These are phyloP conservation scores for Adansonia gregorii DNA, from an alignment of 441 rosid species.

Conservation along the genomic window DNA sequence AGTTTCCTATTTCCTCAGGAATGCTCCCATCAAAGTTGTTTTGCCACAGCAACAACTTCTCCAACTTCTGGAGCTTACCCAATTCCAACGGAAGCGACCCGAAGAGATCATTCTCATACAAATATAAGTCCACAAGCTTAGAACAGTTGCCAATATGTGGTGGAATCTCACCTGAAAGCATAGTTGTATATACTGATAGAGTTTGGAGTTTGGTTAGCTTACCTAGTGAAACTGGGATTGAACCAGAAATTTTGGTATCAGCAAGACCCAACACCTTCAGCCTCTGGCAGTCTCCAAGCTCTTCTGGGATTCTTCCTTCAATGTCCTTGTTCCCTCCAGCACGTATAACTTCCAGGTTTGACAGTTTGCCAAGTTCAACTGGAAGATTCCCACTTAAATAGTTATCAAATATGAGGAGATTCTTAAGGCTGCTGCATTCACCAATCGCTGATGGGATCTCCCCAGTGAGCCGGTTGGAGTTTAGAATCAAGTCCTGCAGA, in stretches of 20 bases:
- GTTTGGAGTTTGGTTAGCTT: constrained; percentile 57
- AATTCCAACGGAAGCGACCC: constrained; percentile 58
- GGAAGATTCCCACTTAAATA: constrained; percentile 53
- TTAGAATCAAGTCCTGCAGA: constrained; percentile 57
- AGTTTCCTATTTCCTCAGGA: constrained; percentile 68
- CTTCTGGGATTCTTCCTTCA: constrained; percentile 56
- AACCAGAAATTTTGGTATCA: constrained; percentile 60
- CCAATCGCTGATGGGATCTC: constrained; percentile 58
- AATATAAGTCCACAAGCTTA: constrained; percentile 55
- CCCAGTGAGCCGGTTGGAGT: constrained; percentile 63
- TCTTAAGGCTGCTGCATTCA: constrained; percentile 50
- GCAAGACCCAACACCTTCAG: constrained; percentile 62
- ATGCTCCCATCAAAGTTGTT: constrained; percentile 56
- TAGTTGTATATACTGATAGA: constrained; percentile 58
- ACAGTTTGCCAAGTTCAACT: constrained; percentile 51
- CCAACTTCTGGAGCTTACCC: constrained; percentile 60
- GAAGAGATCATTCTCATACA: constrained; percentile 68
- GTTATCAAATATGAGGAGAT: constrained; percentile 61
- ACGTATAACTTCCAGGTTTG: constrained; percentile 50
- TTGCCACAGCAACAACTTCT: constrained; percentile 66
- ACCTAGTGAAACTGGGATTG: constrained; percentile 57
- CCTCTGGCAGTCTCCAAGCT: constrained; percentile 56
- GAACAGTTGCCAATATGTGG: constrained; percentile 65
- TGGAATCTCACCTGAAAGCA: constrained; percentile 67
- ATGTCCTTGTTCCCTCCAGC: constrained; percentile 72